Evolutionary conservation across 2,329 filamentous ascomycete species (phyloP).

Genomic region (Aspergillus sp.): DNA sequence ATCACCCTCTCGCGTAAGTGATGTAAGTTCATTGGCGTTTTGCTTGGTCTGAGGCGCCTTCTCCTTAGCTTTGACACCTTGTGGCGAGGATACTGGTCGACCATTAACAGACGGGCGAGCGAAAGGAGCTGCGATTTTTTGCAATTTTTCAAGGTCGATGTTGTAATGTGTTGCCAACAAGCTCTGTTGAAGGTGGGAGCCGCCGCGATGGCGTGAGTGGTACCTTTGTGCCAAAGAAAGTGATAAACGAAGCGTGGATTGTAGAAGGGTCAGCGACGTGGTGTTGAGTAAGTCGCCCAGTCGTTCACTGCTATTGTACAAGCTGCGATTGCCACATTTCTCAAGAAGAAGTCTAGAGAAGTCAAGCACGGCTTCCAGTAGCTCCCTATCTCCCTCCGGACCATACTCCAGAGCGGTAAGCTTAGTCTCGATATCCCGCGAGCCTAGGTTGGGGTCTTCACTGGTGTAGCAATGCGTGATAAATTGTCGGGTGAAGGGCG

Average conservation of each 20-base stretch:
- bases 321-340: slow-evolving; percentile 93
- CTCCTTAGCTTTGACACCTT: slow-evolving; percentile 73
- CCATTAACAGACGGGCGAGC: slow-evolving; percentile 63
- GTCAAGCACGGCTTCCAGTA: slow-evolving; percentile 75
- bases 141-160: slow-evolving; percentile 72
- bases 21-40: slow-evolving; percentile 81
- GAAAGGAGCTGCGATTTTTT: slow-evolving; percentile 80
- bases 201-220: slow-evolving; percentile 77
- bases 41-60: slow-evolving; percentile 57
- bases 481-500: slow-evolving; percentile 61
- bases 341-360: slow-evolving; percentile 89
- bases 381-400: slow-evolving; percentile 73
- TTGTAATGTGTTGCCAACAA: slow-evolving; percentile 81
- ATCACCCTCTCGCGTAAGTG: slow-evolving; percentile 62
- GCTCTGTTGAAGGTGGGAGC: slow-evolving; percentile 67
- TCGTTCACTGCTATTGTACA: slow-evolving; percentile 91
- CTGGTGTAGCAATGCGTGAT: slow-evolving; percentile 48
- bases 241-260: slow-evolving; percentile 74
- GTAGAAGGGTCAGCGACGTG: slow-evolving; percentile 75
- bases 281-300: slow-evolving; percentile 87
- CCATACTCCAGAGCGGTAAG: slow-evolving; percentile 64
- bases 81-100: slow-evolving; percentile 51
- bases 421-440: slow-evolving; percentile 54
- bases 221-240: slow-evolving; percentile 90
- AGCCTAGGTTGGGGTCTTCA: slow-evolving; percentile 60